Percentiles rank a stretch among this genome's conserved stretches.
phyloP scores from a whole-genome alignment of 139 green algal species.

The Chlamydomonas sp. region DNA sequence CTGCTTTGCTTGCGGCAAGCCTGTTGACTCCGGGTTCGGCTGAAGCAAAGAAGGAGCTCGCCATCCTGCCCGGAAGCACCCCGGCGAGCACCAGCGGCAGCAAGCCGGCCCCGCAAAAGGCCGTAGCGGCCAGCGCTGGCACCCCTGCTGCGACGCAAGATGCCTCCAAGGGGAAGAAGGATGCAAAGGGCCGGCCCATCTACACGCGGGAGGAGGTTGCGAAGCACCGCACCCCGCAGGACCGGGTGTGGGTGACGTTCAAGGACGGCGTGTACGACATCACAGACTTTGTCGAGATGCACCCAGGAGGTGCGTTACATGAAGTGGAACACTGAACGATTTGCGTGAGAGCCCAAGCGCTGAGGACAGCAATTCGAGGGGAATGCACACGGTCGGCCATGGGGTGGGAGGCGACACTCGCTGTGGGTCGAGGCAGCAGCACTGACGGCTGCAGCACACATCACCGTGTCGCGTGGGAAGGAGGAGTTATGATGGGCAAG shows the following conservation, averaged over 20 bases:
- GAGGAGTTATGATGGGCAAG: too few species aligned
- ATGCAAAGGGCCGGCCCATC: conserved; percentile 25
- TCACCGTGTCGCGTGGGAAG: too few species aligned
- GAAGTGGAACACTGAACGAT: background rate
- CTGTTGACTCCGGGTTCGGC: background rate
- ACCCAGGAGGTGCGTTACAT: conserved; percentile 15
- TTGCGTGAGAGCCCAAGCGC: background rate
- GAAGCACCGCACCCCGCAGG: conserved; percentile 71
- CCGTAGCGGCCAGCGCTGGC: background rate
- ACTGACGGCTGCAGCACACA: too few species aligned
- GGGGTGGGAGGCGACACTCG: too few species aligned
- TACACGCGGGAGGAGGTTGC: conserved; percentile 73
- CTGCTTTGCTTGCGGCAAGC: conserved; percentile 9
- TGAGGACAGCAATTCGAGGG: too few species aligned
- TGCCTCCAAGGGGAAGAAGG: background rate
- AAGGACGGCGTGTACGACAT: conserved; percentile 89
- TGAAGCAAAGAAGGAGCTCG: background rate
- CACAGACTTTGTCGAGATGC: conserved; percentile 57
- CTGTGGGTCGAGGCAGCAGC: too few species aligned
- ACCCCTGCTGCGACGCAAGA: background rate
- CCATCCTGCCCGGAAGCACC: background rate
- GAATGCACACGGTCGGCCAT: too few species aligned
- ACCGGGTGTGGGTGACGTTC: conserved; percentile 90
- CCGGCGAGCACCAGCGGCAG: background rate
- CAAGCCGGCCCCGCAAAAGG: background rate